These are phyloP conservation scores for Leptosphaerulina australis DNA, from an alignment of 2,329 filamentous ascomycete genomes.

Conservation along the genomic window DNA sequence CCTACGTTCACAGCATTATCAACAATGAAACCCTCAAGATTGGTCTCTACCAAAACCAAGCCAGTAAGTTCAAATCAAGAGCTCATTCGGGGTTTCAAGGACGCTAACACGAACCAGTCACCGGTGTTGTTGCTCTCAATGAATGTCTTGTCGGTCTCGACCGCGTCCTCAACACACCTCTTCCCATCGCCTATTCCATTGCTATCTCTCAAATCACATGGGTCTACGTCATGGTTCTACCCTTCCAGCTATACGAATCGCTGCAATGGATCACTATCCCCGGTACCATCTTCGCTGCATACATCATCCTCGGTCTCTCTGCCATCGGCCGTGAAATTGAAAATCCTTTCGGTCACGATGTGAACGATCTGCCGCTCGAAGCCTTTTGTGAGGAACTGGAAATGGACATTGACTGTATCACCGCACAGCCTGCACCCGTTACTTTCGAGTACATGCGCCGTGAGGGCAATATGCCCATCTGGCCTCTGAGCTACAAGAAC, in stretches of 20 bases:
- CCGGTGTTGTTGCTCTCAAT: conserved; percentile 67
- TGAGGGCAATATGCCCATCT: conserved; percentile 61
- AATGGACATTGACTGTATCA: conserved; percentile 75
- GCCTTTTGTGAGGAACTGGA: conserved; percentile 77
- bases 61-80: conserved; percentile 40
- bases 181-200: conserved; percentile 83
- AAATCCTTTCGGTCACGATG: conserved; percentile 82
- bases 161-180: conserved; percentile 79
- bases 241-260: conserved; percentile 73
- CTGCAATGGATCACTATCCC: conserved; percentile 80
- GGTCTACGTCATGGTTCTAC: conserved; percentile 79
- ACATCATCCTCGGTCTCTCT: conserved; percentile 81
- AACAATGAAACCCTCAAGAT: conserved; percentile 61
- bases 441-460: conserved; percentile 59
- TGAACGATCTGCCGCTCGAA: conserved; percentile 72
- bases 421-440: conserved; percentile 61
- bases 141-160: conserved; percentile 76
- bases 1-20: conserved; percentile 68
- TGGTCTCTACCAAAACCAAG: conserved; percentile 65
- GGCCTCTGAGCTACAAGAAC: conserved; percentile 58
- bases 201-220: conserved; percentile 86
- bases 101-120: conserved; percentile 52
- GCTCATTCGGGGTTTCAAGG: no score
- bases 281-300: conserved; percentile 72
- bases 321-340: conserved; percentile 82